Base-by-base conservation (phyloP, 352 stramenopile species). In the Pythium monospermum region DNA sequence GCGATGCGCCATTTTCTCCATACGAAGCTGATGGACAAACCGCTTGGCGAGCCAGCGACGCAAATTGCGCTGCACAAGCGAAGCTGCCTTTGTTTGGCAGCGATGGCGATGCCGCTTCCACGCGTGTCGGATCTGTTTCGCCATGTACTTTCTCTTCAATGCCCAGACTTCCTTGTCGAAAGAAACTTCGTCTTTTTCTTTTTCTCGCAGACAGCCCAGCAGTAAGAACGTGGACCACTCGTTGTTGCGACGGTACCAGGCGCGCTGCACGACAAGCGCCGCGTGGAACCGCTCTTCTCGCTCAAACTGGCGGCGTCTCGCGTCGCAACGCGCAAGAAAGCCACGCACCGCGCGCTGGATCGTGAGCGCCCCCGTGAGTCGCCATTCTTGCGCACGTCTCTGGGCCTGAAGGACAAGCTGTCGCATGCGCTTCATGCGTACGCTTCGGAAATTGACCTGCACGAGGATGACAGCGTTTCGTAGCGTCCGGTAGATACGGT, bases 201-300 rank as follows among this genome's bases (percentile, higher is more conserved):
- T 74, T 50, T 83, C 74, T 8, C 81, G 74, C 18, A 94, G 52
- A 60, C 81, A 92, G 4, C 81, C 81, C 6, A 94, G 71, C 13
- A 94, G 52, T 13, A 94, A 47, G 49, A 92, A 92, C 18, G 81
- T 92, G 16, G 79, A 90, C 68, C 76, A 91, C 39, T 94, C 83
- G 53, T 87, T 87, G 47, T 89, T 91, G 27, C 72, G 76, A 11
- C 53, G 76, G 43, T 94, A 94, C 83, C 83, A 94, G 11, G 67
- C 75, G 21, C 83, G 76, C 40, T 94, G 83, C 6, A 91, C 71
- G 1, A 85, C 56, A 3, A 94, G 50, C 2, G 80, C 80, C 3
- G 83, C 78, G 28, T 76, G 67, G 53, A 87, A 84, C 35, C 69
- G 62, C 13, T 76, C 62, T 2, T 78, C 66, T 7, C 61, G 47